Percentiles rank a stretch among this genome's conserved stretches.
phyloP scores from a whole-genome alignment of 2,329 filamentous ascomycete genomes.

The Chalaropsis thielavioides region DNA sequence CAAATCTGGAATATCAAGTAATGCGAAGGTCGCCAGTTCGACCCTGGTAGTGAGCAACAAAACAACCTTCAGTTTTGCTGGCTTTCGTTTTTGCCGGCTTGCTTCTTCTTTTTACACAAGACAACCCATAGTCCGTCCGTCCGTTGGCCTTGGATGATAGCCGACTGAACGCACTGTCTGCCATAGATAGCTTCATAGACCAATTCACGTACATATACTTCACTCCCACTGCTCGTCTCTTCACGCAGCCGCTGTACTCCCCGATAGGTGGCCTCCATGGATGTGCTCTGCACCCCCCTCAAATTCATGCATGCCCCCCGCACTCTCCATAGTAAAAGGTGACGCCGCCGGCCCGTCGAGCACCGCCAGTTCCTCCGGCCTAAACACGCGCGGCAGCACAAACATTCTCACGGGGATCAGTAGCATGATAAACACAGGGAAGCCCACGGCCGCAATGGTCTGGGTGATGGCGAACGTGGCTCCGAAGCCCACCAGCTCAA shows the following conservation, averaged over 20 bases:
- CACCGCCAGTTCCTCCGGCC: conserved; percentile 41
- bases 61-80: neutral
- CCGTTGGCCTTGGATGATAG: neutral
- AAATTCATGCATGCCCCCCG: conserved; percentile 46
- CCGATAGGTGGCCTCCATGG: neutral
- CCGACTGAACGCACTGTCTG: neutral
- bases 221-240: conserved; percentile 4
- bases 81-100: neutral
- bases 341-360: conserved; percentile 64
- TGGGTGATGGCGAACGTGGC: conserved; percentile 74
- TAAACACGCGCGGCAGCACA: conserved; percentile 48
- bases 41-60: conserved; percentile 5
- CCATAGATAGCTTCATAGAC: neutral
- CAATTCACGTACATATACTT: neutral
- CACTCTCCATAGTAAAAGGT: conserved; percentile 61
- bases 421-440: conserved; percentile 58
- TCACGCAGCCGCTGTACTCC: neutral
- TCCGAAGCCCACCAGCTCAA: conserved; percentile 57
- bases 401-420: conserved; percentile 52
- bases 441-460: conserved; percentile 69
- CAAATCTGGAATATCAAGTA: too few species aligned
- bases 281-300: conserved; percentile 4
- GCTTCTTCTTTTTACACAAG: neutral
- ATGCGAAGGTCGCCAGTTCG: too few species aligned
- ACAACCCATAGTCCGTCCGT: too few species aligned